Percentiles rank a stretch among this genome's conserved stretches.
Evolutionary conservation across 305 asterid genomes (phyloP).

Genomic region (Fraxinus platypoda): DNA sequence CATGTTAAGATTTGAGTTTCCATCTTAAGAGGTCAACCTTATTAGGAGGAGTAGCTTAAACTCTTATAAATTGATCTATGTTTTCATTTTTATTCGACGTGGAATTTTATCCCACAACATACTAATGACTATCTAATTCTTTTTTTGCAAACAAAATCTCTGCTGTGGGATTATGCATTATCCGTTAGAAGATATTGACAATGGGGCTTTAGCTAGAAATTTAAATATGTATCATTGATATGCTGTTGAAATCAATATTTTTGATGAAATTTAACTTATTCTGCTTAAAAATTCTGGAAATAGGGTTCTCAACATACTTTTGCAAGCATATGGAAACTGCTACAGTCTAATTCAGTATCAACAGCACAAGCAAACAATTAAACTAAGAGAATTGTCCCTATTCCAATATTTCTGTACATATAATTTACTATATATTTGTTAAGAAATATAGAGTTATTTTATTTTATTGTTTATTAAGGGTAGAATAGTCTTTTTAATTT

Average conservation of each 20-base stretch:
- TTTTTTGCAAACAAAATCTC: background rate
- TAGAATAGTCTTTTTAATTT: too few relatives aligned
- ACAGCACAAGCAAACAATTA: background rate
- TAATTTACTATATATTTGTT: background rate
- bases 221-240: background rate
- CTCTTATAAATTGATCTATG: too few relatives aligned
- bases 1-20: too few relatives aligned
- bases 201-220: background rate
- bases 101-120: too few relatives aligned
- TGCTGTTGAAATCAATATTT: background rate
- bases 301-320: background rate
- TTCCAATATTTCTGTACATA: background rate
- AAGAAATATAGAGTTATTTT: too few relatives aligned
- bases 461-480: too few relatives aligned
- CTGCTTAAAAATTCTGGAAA: background rate
- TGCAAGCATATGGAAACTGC: background rate
- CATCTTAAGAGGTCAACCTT: too few relatives aligned
- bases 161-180: background rate
- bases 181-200: background rate
- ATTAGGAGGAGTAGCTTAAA: too few relatives aligned
- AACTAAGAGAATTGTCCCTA: slow-evolving; percentile 1
- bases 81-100: too few relatives aligned
- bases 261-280: background rate
- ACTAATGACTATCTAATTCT: background rate
- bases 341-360: background rate